A percentile compares a stretch with the other conserved stretches of the same genome.
phyloP scores from a whole-genome alignment of 2,329 filamentous ascomycete species.

The Teratosphaeria pseudoeucalypti region DNA sequence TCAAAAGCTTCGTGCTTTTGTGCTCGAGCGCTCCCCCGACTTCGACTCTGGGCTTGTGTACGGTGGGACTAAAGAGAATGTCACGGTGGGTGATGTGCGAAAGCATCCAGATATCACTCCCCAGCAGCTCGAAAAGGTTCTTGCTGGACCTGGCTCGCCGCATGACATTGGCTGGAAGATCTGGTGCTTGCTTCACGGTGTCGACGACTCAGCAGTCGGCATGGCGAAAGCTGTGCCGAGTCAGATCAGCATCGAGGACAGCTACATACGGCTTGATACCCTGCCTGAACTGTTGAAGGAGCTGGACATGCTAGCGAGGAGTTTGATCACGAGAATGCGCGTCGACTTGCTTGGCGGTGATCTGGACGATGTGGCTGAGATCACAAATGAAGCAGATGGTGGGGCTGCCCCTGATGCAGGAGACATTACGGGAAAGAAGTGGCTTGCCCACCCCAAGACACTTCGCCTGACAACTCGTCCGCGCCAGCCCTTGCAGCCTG shows the following conservation, averaged over 20 bases:
- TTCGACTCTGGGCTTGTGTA: slow-evolving; percentile 38
- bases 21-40: slow-evolving; percentile 39
- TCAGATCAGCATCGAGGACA: slow-evolving; percentile 93
- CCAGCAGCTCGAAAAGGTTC: slow-evolving; percentile 54
- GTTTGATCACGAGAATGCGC: slow-evolving; percentile 68
- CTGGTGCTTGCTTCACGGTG: slow-evolving; percentile 72
- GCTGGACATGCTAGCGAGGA: slow-evolving; percentile 56
- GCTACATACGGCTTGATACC: slow-evolving; percentile 62
- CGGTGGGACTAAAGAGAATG: slow-evolving; percentile 41
- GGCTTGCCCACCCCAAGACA: slow-evolving; percentile 73
- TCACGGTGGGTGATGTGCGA: slow-evolving; percentile 59
- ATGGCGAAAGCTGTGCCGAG: slow-evolving; percentile 61
- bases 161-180: slow-evolving; percentile 61
- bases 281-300: slow-evolving; percentile 54
- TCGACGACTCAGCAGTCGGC: slow-evolving; percentile 65
- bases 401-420: slow-evolving; percentile 1
- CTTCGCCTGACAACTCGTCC: slow-evolving; percentile 71
- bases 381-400: slow-evolving; percentile 24
- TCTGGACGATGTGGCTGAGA: slow-evolving; percentile 11
- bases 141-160: slow-evolving; percentile 59
- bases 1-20: slow-evolving; percentile 52
- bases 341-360: slow-evolving; percentile 57
- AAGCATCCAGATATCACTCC: slow-evolving; percentile 53
- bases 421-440: slow-evolving; percentile 32
- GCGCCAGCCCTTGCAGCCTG: slow-evolving; percentile 40